Base-by-base conservation (phyloP, 2,329 filamentous ascomycete genomes). In the Trichophyton verrucosum region DNA sequence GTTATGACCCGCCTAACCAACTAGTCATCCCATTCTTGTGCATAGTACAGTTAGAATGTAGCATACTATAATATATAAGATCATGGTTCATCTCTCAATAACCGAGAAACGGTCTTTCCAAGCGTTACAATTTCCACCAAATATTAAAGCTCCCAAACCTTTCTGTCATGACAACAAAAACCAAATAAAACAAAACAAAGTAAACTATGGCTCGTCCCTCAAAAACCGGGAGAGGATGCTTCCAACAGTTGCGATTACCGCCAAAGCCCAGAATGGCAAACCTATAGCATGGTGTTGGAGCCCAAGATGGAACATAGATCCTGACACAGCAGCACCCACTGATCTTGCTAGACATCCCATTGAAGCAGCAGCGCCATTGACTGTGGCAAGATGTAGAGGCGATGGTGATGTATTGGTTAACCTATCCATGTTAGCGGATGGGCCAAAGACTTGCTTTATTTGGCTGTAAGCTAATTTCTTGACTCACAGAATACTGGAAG, bases 321-420 rank as follows among this genome's bases (percentile, higher is more conserved):
- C 94, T 1, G 91, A 94, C 2, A 96, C 77, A 0, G 89, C 91
- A 1, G 94, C 92, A 0, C 92, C 91, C 63, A 96, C 86, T 0
- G 91, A 90, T 59, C 94, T 84, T 71, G 87, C 91, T 51, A 96
- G 77, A 70, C 90, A 96, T 2, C 92, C 92, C 1, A 89, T 90
- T 1, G 91, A 96, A 33, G 91, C 90, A 0, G 91, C 91, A 8
- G 91, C 86, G 20, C 94, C 94, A 68, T 97, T 97, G 73, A 99
- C 87, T 0, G 88, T 91, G 1, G 94, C 94, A 1, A 97, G 83
- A 1, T 94, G 87, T 57, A 89, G 82, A 61, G 87, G 86, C 6
- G 87, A 91, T 0, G 91, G 89, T 0, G 91, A 88, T n/a, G 90
- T 86, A 72, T 96, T 95, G 62, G 89, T 88, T 30, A 96, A 13